phyloP scores from a whole-genome alignment of 345 rosid genomes.

The Syzygium grande region DNA sequence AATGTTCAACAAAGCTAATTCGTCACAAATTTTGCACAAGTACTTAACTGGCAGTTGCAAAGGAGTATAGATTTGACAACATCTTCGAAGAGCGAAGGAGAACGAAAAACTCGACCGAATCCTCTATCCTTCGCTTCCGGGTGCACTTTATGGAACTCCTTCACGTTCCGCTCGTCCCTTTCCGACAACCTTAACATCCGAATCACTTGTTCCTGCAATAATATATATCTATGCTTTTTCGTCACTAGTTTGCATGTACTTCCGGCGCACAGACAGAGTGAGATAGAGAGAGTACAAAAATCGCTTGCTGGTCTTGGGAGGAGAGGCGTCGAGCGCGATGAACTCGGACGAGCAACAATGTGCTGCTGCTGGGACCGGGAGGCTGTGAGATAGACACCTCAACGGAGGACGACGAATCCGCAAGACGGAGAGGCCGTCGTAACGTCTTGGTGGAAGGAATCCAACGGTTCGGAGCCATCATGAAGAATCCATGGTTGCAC shows the following conservation, averaged over 20 bases:
- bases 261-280: neutral
- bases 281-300: neutral
- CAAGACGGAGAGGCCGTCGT: slow-evolving; percentile 21
- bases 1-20: too few relatives aligned
- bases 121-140: slow-evolving; percentile 19
- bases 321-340: neutral
- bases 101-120: slow-evolving; percentile 39
- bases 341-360: slow-evolving; percentile 8
- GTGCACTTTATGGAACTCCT: slow-evolving; percentile 30
- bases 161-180: slow-evolving; percentile 18
- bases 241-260: neutral
- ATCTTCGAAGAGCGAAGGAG: slow-evolving; percentile 49
- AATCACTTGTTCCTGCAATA: slow-evolving; percentile 21
- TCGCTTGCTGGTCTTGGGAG: slow-evolving; percentile 5
- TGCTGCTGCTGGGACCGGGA: neutral
- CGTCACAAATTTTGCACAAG: neutral
- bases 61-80: slow-evolving; percentile 39
- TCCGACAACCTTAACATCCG: slow-evolving; percentile 36
- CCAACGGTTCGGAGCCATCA: slow-evolving; percentile 52
- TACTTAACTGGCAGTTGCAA: slow-evolving; percentile 15
- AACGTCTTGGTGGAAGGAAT: slow-evolving; percentile 20
- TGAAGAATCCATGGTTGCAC: slow-evolving; percentile 25
- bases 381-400: slow-evolving; percentile 30
- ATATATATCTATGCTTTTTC: neutral
- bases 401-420: slow-evolving; percentile 2